phyloP scores from a whole-genome alignment of 331 rosid species.

The Pyrus hybrid region DNA sequence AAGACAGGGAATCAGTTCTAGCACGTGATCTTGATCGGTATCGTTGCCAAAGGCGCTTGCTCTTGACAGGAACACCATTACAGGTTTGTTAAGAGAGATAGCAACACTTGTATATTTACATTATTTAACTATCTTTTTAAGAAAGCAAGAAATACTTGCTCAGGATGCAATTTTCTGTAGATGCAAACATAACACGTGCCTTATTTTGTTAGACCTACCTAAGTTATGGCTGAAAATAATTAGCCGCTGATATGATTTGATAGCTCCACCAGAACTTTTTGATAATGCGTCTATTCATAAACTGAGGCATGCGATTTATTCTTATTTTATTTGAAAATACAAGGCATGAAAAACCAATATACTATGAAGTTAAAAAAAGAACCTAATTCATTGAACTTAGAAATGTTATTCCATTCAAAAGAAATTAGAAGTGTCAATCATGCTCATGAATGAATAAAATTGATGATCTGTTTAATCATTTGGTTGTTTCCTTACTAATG shows the following conservation, averaged over 20 bases:
- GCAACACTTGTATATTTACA: not conserved
- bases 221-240: not conserved
- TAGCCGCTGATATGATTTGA: not conserved
- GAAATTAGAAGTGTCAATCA: not conserved
- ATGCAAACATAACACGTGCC: not conserved
- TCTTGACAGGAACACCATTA: conserved; percentile 95
- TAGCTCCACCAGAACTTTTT: not conserved
- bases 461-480: not conserved
- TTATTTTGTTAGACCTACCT: not conserved
- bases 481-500: not conserved
- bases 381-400: not conserved
- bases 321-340: not conserved
- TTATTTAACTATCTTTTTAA: not conserved
- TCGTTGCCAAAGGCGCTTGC: conserved; percentile 95
- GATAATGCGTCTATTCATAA: not conserved
- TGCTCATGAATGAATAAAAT: not conserved
- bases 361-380: not conserved
- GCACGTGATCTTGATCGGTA: conserved; percentile 99
- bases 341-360: not conserved
- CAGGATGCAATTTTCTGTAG: not conserved
- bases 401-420: not conserved
- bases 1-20: conserved; percentile 92
- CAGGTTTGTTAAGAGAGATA: conserved; percentile 47
- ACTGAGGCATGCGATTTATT: not conserved
- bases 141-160: not conserved